Evolutionary conservation across 306 rosid genomes (phyloP).

Genomic region (Ceratonia siliqua): DNA sequence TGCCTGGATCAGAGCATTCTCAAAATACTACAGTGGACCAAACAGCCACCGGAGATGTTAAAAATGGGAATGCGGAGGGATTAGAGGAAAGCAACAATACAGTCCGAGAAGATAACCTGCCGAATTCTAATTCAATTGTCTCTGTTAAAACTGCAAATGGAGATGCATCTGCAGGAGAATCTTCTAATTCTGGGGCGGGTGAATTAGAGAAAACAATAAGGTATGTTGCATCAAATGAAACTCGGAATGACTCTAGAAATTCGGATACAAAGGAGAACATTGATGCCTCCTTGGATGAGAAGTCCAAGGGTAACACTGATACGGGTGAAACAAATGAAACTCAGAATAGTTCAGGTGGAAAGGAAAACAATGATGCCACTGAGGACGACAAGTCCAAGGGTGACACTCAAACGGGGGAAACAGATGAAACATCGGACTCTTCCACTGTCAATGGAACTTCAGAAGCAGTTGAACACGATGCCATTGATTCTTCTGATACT

Average conservation of each 20-base stretch:
- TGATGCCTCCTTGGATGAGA: conserved; percentile 43
- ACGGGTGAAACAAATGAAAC: conserved; percentile 24
- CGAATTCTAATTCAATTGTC: conserved; percentile 28
- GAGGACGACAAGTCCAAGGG: conserved; percentile 48
- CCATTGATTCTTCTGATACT: conserved; percentile 67
- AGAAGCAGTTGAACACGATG: conserved; percentile 57
- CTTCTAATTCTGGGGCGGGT: conserved; percentile 37
- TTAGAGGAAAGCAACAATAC: conserved; percentile 35
- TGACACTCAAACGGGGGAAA: conserved; percentile 34
- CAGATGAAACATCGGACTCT: conserved; percentile 38
- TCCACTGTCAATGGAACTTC: conserved; percentile 37
- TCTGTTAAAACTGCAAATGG: conserved; percentile 39
- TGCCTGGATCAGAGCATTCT: conserved; percentile 30
- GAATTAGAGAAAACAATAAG: conserved; percentile 34
- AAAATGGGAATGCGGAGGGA: conserved; percentile 34
- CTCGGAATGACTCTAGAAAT: conserved; percentile 28
- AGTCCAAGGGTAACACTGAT: conserved; percentile 38
- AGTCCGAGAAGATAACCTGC: conserved; percentile 40
- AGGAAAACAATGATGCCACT: conserved; percentile 39
- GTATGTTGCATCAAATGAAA: conserved; percentile 39
- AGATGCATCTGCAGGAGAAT: conserved; percentile 39
- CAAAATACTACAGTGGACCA: conserved; percentile 34
- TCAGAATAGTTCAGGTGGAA: conserved; percentile 30
- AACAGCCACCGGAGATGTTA: conserved; percentile 30
- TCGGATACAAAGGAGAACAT: conserved; percentile 42